Conservation (phyloP, 768 basidiomycete genomes). For the Pisolithus orientalis region DNA sequence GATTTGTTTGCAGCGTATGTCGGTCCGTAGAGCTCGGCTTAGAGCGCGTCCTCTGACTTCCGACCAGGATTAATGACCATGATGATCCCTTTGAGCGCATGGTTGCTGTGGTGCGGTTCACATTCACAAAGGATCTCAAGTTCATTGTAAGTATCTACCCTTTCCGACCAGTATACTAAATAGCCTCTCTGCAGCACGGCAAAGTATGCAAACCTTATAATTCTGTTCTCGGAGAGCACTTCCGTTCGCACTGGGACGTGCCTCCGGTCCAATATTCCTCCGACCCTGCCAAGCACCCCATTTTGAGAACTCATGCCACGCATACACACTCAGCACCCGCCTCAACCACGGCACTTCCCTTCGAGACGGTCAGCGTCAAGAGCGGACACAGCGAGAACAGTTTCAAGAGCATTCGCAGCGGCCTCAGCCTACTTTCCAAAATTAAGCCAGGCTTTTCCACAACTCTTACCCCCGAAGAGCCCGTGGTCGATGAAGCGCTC, state of each 20-base stretch:
- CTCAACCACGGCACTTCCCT: conserved; percentile 15
- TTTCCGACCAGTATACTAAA: neutral
- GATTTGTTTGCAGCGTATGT: conserved; percentile 89
- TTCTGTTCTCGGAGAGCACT: conserved; percentile 83
- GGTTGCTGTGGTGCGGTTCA: conserved; percentile 84
- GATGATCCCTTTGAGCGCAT: conserved; percentile 91
- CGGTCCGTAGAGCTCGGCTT: neutral
- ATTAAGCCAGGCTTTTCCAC: conserved; percentile 28
- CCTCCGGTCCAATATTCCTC: conserved; percentile 50
- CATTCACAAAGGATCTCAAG: conserved; percentile 92
- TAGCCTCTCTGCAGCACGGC: conserved; percentile 51
- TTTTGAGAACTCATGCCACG: conserved; percentile 36
- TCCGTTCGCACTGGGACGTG: conserved; percentile 83
- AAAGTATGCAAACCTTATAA: conserved; percentile 94
- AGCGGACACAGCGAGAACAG: conserved; percentile 46
- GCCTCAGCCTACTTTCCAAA: conserved; percentile 51
- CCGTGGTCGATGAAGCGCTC: conserved; percentile 31
- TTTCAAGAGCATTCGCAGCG: conserved; percentile 55
- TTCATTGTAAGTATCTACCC: conserved; percentile 56
- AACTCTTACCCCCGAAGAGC: conserved; percentile 42
- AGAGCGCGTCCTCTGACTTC: conserved; percentile 3
- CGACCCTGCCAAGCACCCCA: conserved; percentile 41
- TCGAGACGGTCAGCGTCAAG: conserved; percentile 49
- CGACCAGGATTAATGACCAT: conserved; percentile 80
- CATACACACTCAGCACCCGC: conserved; percentile 20